Base-by-base conservation (phyloP, 352 stramenopile genomes). In the Pelagophyceae sp. region DNA sequence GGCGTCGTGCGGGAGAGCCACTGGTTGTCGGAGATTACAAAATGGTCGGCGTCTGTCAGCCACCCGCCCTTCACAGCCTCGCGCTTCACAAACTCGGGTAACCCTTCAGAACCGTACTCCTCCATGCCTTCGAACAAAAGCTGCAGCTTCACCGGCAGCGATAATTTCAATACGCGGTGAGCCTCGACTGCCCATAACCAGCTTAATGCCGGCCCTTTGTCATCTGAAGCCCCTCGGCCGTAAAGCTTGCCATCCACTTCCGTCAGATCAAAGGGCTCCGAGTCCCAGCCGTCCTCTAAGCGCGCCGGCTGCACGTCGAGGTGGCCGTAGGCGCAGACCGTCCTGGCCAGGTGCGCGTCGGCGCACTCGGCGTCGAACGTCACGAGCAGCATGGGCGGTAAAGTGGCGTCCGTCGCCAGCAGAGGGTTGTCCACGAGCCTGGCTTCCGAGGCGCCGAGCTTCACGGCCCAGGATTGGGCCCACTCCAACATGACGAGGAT, bases 81-180 rank as follows among this genome's bases (percentile, higher is more conserved):
- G 27, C 72, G 35, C 0, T 75, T 70, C 81, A 90, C 87, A 5
- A 81, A 80, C 75, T 89, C 84, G 78, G 89, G 89, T 37, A 90
- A 77, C 0, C 86, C 86, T 71, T 84, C 83, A 35, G 78, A 85
- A 38, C 86, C 85, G 71, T 72, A 83, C 80, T 90, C 86, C 79
- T 90, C 86, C 85, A 89, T 89, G 60, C 85, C 86, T 77, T 90
- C 86, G 72, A 84, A 90, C 33, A 90, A 75, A 29, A 90, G 79
- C 76, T 90, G 88, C 1, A 90, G 80, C 79, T 88, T 88, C 6
- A 90, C 84, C 19, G 86, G 86, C 19, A 90, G 76, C 23, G 83
- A 78, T 0, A 89, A 75, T 54, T 80, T 79, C 38, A 88, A 64
- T 64, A 81, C 77, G 71, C 83, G 79, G 81, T 88, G 83, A 6